Base-by-base conservation (phyloP, 306 rosid genomes). In the Cucumis hystrix region DNA sequence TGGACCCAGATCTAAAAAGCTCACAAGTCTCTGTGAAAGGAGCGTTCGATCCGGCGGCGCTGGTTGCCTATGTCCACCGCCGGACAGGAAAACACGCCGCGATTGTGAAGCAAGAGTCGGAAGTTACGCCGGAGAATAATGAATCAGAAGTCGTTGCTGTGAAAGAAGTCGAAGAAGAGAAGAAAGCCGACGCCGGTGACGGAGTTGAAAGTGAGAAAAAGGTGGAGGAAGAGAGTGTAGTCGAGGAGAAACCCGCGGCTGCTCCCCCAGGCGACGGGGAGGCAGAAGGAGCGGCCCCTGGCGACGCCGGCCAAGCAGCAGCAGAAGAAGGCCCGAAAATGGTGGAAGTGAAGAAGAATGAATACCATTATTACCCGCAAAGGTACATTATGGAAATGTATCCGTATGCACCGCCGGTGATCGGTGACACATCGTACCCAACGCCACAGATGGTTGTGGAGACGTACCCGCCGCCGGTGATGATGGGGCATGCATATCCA, bases 21-120 rank as follows among this genome's bases (percentile, higher is more conserved):
- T 94, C 97, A 2, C 78, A 84, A 51, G 98, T 92, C 78, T 86
- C 83, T 40, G 98, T 94, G 80, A 94, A 90, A 77, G 98, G 98
- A 2, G 89, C 78, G 41, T 71, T 94, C 51, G 97, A 94, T 68
- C 82, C 90, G 10, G 55, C 79, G 4, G 86, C 84, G 78, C 58
- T 94, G 43, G 90, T 90, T 0, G 92, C 90, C 16, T 83, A 84
- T 82, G 91, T 94, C 79, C 43, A 85, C 85, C 89, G 92, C 84
- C 78, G 87, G 7, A 94, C 97, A 0, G 96, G 98, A 41, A 94
- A 90, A 79, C 90, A 89, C 0, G 96, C 89, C 0, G 91, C 78
- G 80, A 88, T 92, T 12, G 89, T 89, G 80, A 94, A 92, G 71
- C 84, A 85, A 79, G 97, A 92, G 1, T 55, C 80, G 5, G 95